Evolutionary conservation across 139 green algal species (phyloP).

Genomic region (Coccomyxa sp.): DNA sequence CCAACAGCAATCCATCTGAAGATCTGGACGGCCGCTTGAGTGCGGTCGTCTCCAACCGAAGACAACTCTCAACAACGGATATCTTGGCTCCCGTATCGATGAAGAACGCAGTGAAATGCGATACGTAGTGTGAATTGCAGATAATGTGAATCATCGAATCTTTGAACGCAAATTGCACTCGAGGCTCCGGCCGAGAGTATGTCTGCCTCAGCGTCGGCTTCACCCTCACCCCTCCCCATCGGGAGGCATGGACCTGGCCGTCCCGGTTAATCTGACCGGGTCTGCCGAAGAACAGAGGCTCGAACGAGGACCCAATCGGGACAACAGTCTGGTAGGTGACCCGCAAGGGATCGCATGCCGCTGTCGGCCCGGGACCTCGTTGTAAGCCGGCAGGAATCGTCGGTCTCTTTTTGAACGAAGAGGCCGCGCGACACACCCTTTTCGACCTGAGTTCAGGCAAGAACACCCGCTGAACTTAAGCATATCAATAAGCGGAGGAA

Average conservation of each 20-base stretch:
- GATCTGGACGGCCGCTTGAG: no score
- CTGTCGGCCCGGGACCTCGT: conserved; percentile 3
- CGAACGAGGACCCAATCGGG: conserved; percentile 24
- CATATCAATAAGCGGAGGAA: conserved; percentile 95
- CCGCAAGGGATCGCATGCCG: conserved; percentile 15
- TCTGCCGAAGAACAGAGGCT: conserved; percentile 55
- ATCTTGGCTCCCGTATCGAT: conserved; percentile 86
- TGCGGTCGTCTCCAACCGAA: no score
- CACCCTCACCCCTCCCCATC: conserved; percentile 1
- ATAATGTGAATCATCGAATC: conserved; percentile 90
- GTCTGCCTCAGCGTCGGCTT: conserved; percentile 81
- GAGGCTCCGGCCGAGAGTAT: conserved; percentile 76
- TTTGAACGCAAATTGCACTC: conserved; percentile 91
- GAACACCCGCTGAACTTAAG: conserved; percentile 90
- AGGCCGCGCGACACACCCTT: no score
- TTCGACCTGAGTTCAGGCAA: conserved; percentile 77
- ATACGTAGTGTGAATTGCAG: conserved; percentile 95
- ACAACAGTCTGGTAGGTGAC: conserved; percentile 37
- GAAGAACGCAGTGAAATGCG: conserved; percentile 94
- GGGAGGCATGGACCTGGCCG: no score
- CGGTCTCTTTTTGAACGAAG: no score
- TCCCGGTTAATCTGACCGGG: conserved; percentile 18
- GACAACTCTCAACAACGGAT: conserved; percentile 85
- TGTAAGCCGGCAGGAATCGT: not conserved
- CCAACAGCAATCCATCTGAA: no score